Conservation (phyloP, 1,139 yeast species). For the Nakaseomyces bracarensis region DNA sequence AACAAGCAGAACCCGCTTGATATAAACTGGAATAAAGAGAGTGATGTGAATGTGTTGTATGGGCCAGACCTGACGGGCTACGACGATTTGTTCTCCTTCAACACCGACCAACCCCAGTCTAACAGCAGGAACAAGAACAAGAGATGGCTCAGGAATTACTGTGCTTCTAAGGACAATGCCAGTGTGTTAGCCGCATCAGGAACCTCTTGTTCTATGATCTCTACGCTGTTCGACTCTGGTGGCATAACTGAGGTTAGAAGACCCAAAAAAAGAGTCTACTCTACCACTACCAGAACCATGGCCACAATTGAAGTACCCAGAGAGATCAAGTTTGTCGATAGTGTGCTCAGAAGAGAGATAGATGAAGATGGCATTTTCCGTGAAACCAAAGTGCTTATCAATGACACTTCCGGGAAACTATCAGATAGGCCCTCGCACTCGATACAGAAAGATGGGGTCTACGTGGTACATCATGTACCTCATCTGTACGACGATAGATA, state of each 20-base stretch:
- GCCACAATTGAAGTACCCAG: background rate
- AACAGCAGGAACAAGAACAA: background rate
- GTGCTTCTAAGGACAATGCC: constrained; percentile 1
- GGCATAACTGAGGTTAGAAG: background rate
- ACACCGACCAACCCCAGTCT: background rate
- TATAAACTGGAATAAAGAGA: constrained; percentile 25
- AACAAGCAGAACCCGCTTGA: constrained; percentile 16
- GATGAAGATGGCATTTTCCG: constrained; percentile 10
- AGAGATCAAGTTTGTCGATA: constrained; percentile 10
- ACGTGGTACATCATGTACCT: background rate
- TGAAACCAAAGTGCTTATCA: constrained; percentile 12
- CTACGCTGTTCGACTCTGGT: background rate
- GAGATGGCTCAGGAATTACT: constrained; percentile 5
- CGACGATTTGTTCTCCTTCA: constrained; percentile 4
- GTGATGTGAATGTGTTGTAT: constrained; percentile 21
- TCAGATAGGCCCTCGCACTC: background rate
- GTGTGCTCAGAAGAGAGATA: constrained; percentile 13
- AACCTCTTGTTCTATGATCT: background rate
- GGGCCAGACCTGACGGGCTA: constrained; percentile 19
- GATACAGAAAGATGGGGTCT: background rate
- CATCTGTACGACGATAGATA: constrained; percentile 1
- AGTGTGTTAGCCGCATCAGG: background rate
- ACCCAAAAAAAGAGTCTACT: background rate
- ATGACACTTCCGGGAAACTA: constrained; percentile 6
- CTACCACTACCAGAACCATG: background rate